Evolutionary conservation across 768 basidiomycete species (phyloP).

Genomic region (Tremella mesenterica): DNA sequence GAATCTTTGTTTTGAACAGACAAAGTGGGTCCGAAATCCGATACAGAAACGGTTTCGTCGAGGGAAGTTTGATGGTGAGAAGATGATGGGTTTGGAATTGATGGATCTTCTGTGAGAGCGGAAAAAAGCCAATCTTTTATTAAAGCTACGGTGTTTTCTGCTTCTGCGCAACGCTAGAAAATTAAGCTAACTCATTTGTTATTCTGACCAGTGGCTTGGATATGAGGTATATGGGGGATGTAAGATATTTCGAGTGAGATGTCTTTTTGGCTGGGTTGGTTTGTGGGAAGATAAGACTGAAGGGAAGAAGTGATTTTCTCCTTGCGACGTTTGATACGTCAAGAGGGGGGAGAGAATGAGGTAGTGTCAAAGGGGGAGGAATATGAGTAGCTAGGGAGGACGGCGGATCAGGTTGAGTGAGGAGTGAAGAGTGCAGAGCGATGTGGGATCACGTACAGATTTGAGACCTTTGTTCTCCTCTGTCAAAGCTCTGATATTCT

Average conservation of each 20-base stretch:
- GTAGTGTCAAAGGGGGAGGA: too few species aligned
- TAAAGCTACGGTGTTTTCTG: slow-evolving; percentile 18
- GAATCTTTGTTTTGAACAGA: not conserved
- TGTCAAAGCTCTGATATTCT: slow-evolving; percentile 32
- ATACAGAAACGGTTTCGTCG: slow-evolving; percentile 4
- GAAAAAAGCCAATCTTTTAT: slow-evolving; percentile 25
- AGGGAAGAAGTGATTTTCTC: too few species aligned
- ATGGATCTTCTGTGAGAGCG: slow-evolving; percentile 1
- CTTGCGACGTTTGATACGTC: too few species aligned
- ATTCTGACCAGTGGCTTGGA: not conserved
- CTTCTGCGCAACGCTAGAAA: slow-evolving; percentile 13
- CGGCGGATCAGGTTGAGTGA: not conserved
- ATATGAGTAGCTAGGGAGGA: not conserved
- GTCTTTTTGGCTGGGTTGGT: too few species aligned
- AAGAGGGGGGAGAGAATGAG: too few species aligned
- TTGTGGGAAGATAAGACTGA: too few species aligned
- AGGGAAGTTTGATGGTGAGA: slow-evolving; percentile 1
- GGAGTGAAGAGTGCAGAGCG: too few species aligned
- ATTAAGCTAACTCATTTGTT: not conserved
- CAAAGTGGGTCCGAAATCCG: slow-evolving; percentile 23
- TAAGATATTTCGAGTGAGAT: too few species aligned
- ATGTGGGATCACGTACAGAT: slow-evolving; percentile 6
- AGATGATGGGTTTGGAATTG: not conserved
- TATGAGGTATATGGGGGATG: too few species aligned
- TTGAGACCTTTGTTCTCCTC: slow-evolving; percentile 28